Evolutionary conservation across 192 early-diverging fungal species (phyloP).

Genomic region (Glomus cerebriforme): DNA sequence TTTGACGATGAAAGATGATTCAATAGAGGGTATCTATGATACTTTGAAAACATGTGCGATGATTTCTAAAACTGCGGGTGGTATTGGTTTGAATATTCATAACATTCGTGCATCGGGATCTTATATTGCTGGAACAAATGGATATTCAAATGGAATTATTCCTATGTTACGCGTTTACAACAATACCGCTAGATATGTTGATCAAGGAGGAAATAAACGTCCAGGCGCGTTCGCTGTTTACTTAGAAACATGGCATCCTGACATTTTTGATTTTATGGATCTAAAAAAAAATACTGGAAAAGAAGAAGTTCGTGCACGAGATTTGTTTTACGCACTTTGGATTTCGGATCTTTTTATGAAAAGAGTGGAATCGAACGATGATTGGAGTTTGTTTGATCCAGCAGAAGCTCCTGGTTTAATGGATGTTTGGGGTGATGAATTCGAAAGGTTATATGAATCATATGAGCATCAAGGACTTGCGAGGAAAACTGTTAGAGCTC

Average conservation of each 20-base stretch:
- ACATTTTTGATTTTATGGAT: conserved; percentile 96
- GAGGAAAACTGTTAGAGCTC: conserved; percentile 91
- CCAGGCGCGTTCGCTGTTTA: conserved; percentile 98
- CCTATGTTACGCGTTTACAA: conserved; percentile 99
- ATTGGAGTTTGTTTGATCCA: conserved; percentile 96
- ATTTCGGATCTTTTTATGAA: conserved; percentile 98
- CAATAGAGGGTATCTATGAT: conserved; percentile 97
- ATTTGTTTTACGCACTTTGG: conserved; percentile 98
- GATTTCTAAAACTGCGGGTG: conserved; percentile 98
- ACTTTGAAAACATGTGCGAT: conserved; percentile 96
- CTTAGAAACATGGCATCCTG: conserved; percentile 98
- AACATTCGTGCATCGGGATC: conserved; percentile 93
- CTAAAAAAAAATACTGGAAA: conserved; percentile 98
- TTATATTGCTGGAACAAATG: conserved; percentile 98
- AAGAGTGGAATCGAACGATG: conserved; percentile 89
- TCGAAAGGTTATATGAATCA: conserved; percentile 77
- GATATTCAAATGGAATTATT: conserved; percentile 92
- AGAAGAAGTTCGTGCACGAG: conserved; percentile 95
- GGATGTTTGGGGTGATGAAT: conserved; percentile 93
- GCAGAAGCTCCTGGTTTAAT: conserved; percentile 88
- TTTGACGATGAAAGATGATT: conserved; percentile 94
- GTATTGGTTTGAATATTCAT: conserved; percentile 97
- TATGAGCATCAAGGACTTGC: conserved; percentile 88
- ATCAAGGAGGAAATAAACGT: conserved; percentile 99
- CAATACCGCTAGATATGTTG: conserved; percentile 98